phyloP scores from a whole-genome alignment of 1,139 yeast genomes.

The Scheffersomyces stambukii region DNA sequence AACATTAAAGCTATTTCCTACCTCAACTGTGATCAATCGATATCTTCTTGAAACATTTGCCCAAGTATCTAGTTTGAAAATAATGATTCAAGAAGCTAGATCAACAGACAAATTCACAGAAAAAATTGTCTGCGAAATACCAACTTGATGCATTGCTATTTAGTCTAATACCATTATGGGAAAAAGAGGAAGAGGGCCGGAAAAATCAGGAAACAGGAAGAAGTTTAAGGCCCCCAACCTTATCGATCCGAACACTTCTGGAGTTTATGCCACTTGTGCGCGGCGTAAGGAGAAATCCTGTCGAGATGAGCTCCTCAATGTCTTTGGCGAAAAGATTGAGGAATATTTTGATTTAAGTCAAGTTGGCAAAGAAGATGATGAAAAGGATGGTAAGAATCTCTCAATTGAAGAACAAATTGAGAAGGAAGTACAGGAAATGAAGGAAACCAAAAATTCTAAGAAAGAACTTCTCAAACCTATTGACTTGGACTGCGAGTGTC shows the following conservation, averaged over 20 bases:
- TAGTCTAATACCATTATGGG: conserved; percentile 13
- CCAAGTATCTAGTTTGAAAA: too few relatives aligned
- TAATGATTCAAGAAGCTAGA: too few relatives aligned
- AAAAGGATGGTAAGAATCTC: conserved; percentile 27
- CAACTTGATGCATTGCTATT: conserved; percentile 1
- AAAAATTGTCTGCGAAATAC: background rate
- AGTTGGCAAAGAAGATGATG: conserved; percentile 21
- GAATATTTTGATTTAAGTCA: conserved; percentile 45
- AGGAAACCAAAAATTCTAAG: conserved; percentile 34
- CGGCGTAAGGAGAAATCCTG: conserved; percentile 76
- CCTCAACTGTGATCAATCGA: too few relatives aligned
- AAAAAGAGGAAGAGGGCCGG: conserved; percentile 19
- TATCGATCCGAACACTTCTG: conserved; percentile 76
- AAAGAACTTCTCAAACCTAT: conserved; percentile 56
- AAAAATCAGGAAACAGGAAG: conserved; percentile 18
- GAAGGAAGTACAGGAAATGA: conserved; percentile 60
- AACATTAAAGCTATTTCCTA: too few relatives aligned
- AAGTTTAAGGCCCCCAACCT: conserved; percentile 48
- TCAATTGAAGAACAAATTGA: conserved; percentile 75
- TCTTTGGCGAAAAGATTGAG: conserved; percentile 54
- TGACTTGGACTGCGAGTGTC: conserved; percentile 78
- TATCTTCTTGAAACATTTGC: too few relatives aligned
- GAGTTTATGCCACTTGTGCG: conserved; percentile 82
- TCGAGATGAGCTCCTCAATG: conserved; percentile 61
- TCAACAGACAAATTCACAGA: background rate